Conservation (phyloP, 306 rosid genomes). For the Rosa rugosa region DNA sequence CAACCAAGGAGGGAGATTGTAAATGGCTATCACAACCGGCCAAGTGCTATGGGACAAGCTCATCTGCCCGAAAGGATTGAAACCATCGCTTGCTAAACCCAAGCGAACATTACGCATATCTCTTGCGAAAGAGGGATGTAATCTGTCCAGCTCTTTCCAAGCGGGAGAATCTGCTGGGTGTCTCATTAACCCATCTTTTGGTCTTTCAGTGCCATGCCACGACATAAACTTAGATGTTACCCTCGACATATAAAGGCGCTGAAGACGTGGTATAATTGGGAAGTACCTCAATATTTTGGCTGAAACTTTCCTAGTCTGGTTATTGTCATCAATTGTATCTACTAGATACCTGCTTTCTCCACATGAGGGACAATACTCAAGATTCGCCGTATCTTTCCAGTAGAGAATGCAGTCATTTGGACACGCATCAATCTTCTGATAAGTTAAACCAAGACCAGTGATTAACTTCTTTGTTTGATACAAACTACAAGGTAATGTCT, state of each 20-base stretch:
- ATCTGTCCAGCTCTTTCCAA: background rate
- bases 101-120: background rate
- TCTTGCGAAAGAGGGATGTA: background rate
- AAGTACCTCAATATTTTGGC: background rate
- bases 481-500: background rate
- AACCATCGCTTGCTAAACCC: background rate
- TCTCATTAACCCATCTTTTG: background rate
- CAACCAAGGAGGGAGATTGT: background rate
- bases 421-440: background rate
- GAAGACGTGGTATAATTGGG: background rate
- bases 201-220: background rate
- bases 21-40: background rate
- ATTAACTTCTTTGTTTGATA: background rate
- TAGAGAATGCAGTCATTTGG: background rate
- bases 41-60: background rate
- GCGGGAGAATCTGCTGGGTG: background rate
- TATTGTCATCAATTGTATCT: background rate
- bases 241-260: background rate
- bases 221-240: background rate
- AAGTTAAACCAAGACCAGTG: background rate
- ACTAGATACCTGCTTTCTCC: background rate
- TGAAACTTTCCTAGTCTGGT: background rate
- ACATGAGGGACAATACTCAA: background rate
- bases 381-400: background rate
- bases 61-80: background rate